These are phyloP conservation scores for Paraleonurus japonicus DNA, from an alignment of 257 asterid genomes.

Conservation along the genomic window DNA sequence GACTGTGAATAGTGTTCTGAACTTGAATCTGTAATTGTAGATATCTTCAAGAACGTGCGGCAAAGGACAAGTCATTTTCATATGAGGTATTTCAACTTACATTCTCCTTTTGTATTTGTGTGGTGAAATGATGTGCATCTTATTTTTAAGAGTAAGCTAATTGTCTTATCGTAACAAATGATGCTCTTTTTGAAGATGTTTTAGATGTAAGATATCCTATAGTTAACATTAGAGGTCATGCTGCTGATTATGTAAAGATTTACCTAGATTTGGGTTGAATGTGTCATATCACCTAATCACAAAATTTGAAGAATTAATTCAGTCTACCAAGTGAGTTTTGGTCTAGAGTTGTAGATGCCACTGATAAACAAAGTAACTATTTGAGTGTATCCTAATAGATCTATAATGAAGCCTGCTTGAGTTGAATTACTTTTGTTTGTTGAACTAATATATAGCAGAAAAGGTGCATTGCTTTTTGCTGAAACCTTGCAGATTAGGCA, in stretches of 20 bases:
- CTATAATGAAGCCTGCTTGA: background rate
- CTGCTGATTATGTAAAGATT: background rate
- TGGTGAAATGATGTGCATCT: background rate
- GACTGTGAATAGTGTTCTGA: conserved; percentile 18
- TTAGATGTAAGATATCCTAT: background rate
- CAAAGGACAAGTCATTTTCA: conserved; percentile 70
- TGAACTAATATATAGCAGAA: background rate
- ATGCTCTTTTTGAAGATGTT: conserved; percentile 3
- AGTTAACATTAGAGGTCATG: conserved; percentile 3
- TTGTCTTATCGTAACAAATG: background rate
- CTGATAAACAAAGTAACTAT: background rate
- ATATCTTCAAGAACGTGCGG: conserved; percentile 82
- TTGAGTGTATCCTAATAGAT: background rate
- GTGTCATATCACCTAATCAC: conserved; percentile 6
- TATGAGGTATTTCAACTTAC: conserved; percentile 63
- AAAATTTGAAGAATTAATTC: conserved; percentile 2
- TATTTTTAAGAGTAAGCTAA: background rate
- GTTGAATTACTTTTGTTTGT: background rate
- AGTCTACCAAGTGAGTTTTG: conserved; percentile 1
- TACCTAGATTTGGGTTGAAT: background rate
- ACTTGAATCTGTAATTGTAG: conserved; percentile 42
- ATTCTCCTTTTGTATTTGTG: background rate
- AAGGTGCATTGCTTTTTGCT: background rate
- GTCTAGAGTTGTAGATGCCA: conserved; percentile 5
- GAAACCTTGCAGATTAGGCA: background rate